Evolutionary conservation across 2,329 filamentous ascomycete species (phyloP).

Genomic region (Clonostachys chloroleuca): DNA sequence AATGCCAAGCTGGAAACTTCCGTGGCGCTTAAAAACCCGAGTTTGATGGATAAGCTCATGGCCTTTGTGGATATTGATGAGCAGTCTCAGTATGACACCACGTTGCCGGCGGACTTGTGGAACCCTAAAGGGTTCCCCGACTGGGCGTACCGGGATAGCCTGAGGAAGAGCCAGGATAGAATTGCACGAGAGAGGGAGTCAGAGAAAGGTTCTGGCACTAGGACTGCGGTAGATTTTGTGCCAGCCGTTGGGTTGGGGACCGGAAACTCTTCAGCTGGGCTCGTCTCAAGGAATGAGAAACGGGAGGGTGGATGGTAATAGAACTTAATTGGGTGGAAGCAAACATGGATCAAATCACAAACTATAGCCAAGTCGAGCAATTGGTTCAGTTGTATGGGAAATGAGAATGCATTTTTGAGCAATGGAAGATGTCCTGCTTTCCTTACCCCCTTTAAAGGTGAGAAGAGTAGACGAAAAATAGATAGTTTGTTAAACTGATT

Average conservation of each 20-base stretch:
- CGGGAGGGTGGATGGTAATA: conserved; percentile 26
- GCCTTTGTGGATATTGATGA: conserved; percentile 51
- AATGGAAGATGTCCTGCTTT: no score
- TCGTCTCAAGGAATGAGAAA: conserved; percentile 20
- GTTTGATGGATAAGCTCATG: conserved; percentile 67
- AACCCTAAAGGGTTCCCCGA: conserved; percentile 51
- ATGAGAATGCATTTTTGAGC: no score
- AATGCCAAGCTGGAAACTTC: conserved; percentile 69
- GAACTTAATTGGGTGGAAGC: not conserved
- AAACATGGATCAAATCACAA: no score
- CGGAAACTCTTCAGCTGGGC: conserved; percentile 12
- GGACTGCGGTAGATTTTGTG: conserved; percentile 46
- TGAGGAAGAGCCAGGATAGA: conserved; percentile 44
- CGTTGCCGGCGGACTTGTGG: conserved; percentile 51
- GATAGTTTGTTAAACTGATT: no score
- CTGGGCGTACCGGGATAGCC: conserved; percentile 44
- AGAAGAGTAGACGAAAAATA: no score
- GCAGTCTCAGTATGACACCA: conserved; percentile 62
- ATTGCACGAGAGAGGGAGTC: conserved; percentile 38
- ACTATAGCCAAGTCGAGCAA: no score
- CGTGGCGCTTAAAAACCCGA: conserved; percentile 66
- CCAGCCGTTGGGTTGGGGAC: conserved; percentile 5
- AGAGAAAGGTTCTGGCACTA: conserved; percentile 32
- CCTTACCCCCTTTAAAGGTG: no score
- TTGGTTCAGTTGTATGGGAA: no score